Conservation (phyloP, 345 rosid species). For the Moringa oleifera region DNA sequence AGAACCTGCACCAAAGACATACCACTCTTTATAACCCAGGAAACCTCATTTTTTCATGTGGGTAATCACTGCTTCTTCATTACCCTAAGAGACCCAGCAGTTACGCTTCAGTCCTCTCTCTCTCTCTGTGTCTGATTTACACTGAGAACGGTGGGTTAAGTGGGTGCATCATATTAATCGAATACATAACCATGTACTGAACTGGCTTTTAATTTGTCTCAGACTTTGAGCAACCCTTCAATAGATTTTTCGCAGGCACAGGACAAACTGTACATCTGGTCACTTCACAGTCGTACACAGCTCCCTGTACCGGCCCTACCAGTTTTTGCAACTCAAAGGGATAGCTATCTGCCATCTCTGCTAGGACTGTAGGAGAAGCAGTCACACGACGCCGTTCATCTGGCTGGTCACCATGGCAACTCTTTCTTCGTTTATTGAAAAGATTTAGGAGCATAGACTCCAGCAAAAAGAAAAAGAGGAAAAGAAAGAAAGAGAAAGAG, state of each 20-base stretch:
- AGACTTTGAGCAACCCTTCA: too few relatives aligned
- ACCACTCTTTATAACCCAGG: conserved; percentile 9
- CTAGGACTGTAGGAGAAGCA: not conserved
- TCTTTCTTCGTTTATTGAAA: not conserved
- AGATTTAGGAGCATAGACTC: too few relatives aligned
- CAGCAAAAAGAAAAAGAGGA: too few relatives aligned
- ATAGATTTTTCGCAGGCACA: conserved; percentile 2
- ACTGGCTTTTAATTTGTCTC: conserved; percentile 7
- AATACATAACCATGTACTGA: not conserved
- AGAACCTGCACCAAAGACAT: not conserved
- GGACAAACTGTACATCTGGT: conserved; percentile 18
- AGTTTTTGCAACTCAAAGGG: not conserved
- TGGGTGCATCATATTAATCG: conserved; percentile 12
- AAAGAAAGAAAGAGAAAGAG: too few relatives aligned
- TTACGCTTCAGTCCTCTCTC: conserved; percentile 19
- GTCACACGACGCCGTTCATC: conserved; percentile 17
- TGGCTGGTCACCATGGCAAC: not conserved
- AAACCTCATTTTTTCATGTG: conserved; percentile 16
- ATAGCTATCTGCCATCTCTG: conserved; percentile 2
- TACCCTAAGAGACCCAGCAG: conserved; percentile 32
- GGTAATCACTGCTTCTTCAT: conserved; percentile 6
- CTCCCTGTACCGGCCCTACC: conserved; percentile 16
- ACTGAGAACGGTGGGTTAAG: conserved; percentile 3
- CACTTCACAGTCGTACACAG: conserved; percentile 15
- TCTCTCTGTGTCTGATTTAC: not conserved